These are phyloP conservation scores for Vigna angularis DNA, from an alignment of 306 rosid species.

Conservation along the genomic window DNA sequence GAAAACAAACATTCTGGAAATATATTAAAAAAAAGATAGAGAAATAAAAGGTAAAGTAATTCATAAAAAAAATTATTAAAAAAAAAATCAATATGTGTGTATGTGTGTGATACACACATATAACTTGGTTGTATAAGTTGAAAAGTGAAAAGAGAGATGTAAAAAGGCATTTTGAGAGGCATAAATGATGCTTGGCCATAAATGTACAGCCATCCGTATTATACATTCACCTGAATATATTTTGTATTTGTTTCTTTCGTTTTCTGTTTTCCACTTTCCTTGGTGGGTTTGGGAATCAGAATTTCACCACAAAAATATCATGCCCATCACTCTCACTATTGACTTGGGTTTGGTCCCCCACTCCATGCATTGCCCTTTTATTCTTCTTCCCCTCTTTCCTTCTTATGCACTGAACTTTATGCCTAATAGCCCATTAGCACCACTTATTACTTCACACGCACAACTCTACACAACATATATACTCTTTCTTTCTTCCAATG, in stretches of 20 bases:
- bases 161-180: conserved; percentile 15
- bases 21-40: no score
- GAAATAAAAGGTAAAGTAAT: no score
- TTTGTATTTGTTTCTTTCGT: conserved; percentile 36
- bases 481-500: conserved; percentile 13
- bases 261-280: conserved; percentile 47
- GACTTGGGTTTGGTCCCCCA: conserved; percentile 67
- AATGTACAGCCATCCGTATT: conserved; percentile 35
- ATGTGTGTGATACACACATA: no score
- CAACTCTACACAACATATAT: conserved; percentile 9
- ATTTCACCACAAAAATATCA: conserved; percentile 40
- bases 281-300: conserved; percentile 42
- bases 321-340: conserved; percentile 60
- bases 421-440: conserved; percentile 30
- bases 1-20: no score
- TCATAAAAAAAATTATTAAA: no score
- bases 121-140: background rate
- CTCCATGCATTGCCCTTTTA: conserved; percentile 18
- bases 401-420: conserved; percentile 6
- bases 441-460: conserved; percentile 14
- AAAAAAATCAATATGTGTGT: no score
- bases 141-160: conserved; percentile 1
- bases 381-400: conserved; percentile 53
- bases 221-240: conserved; percentile 18
- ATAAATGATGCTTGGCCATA: conserved; percentile 42